Evolutionary conservation across 2,329 filamentous ascomycete genomes (phyloP).

Genomic region (Hypoxylon sp.): DNA sequence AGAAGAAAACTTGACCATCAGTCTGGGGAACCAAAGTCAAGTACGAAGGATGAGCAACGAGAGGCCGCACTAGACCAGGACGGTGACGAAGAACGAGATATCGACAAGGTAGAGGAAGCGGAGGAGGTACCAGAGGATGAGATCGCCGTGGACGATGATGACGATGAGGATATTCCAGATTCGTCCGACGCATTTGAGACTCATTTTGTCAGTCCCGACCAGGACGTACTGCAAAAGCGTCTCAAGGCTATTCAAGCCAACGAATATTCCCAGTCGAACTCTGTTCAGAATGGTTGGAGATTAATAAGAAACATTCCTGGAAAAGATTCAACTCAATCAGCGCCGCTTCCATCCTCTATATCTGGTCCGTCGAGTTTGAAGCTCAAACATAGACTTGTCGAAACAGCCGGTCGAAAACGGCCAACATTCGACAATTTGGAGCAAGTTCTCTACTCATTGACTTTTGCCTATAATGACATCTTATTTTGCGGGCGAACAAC

Average conservation of each 20-base stretch:
- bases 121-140: slow-evolving; percentile 63
- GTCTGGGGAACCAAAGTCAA: slow-evolving; percentile 41
- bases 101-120: slow-evolving; percentile 64
- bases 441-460: slow-evolving; percentile 75
- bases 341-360: slow-evolving; percentile 56
- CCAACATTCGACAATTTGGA: slow-evolving; percentile 73
- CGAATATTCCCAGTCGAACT: slow-evolving; percentile 67
- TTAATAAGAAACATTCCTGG: slow-evolving; percentile 65
- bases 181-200: slow-evolving; percentile 80
- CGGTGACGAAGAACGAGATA: slow-evolving; percentile 56
- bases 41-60: slow-evolving; percentile 48
- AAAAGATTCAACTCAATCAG: slow-evolving; percentile 54
- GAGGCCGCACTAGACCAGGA: slow-evolving; percentile 45
- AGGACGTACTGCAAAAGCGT: slow-evolving; percentile 69
- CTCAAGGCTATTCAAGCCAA: slow-evolving; percentile 66
- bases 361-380: slow-evolving; percentile 65
- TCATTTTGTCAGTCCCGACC: slow-evolving; percentile 81
- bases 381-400: slow-evolving; percentile 79
- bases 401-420: slow-evolving; percentile 67
- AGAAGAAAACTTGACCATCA: slow-evolving; percentile 69
- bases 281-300: slow-evolving; percentile 63
- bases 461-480: slow-evolving; percentile 88
- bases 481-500: slow-evolving; percentile 81
- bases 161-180: slow-evolving; percentile 66
- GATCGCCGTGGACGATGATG: slow-evolving; percentile 59